Conservation (phyloP, 2,329 filamentous ascomycete genomes). For the Macroventuria anomochaeta region DNA sequence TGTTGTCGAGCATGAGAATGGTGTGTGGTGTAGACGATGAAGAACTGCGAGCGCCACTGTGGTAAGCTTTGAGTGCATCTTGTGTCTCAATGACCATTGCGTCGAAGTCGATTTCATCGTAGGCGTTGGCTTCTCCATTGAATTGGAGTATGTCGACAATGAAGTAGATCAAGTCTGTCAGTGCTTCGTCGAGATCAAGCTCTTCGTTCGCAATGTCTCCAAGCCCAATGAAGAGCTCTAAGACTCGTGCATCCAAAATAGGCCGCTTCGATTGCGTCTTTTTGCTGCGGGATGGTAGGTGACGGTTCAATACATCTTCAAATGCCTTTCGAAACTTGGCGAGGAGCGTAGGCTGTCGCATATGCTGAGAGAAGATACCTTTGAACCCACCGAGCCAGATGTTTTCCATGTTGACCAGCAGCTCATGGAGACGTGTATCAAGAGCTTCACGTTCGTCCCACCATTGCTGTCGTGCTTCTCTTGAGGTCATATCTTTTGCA, state of each 20-base stretch:
- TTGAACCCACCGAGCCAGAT: slow-evolving; percentile 96
- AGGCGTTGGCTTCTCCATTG: slow-evolving; percentile 93
- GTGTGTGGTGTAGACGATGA: slow-evolving; percentile 66
- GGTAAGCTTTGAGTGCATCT: slow-evolving; percentile 82
- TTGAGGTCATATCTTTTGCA: slow-evolving; percentile 72
- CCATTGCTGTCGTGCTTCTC: slow-evolving; percentile 81
- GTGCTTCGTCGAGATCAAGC: slow-evolving; percentile 79
- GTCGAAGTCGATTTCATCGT: slow-evolving; percentile 97
- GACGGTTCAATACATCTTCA: slow-evolving; percentile 77
- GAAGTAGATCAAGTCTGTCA: slow-evolving; percentile 95
- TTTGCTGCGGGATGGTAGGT: slow-evolving; percentile 81
- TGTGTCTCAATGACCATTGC: slow-evolving; percentile 85
- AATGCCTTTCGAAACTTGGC: slow-evolving; percentile 79
- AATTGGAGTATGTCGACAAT: slow-evolving; percentile 96
- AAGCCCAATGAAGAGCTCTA: slow-evolving; percentile 88
- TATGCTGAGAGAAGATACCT: slow-evolving; percentile 85
- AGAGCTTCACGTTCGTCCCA: slow-evolving; percentile 85
- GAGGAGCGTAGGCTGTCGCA: slow-evolving; percentile 68
- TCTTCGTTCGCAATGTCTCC: slow-evolving; percentile 73
- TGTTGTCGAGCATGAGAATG: slow-evolving; percentile 88
- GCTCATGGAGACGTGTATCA: slow-evolving; percentile 75
- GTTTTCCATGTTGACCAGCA: slow-evolving; percentile 85
- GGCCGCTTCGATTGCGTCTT: slow-evolving; percentile 58
- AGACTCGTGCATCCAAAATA: slow-evolving; percentile 68
- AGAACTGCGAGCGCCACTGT: slow-evolving; percentile 57